Conservation (phyloP, 2,329 filamentous ascomycete species). For the Aspergillus ibericus region DNA sequence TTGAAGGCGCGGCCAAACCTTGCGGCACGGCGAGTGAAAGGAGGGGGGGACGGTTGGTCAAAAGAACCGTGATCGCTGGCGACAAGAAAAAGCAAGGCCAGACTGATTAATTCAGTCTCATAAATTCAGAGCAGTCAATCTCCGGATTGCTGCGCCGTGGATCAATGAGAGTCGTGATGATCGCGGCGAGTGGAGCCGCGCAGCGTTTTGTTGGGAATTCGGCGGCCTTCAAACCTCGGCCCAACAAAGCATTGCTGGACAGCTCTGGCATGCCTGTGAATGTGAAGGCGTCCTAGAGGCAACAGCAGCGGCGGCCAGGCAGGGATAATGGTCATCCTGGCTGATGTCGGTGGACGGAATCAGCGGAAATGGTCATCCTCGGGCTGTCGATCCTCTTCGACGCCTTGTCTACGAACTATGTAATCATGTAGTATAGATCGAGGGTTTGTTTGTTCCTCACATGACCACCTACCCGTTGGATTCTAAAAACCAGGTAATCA, state of each 20-base stretch:
- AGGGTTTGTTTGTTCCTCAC: too few species aligned
- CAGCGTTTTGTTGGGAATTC: conserved; percentile 18
- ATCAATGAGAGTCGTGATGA: conserved; percentile 4
- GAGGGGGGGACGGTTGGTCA: not conserved
- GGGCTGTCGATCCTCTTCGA: too few species aligned
- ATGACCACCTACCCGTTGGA: not conserved
- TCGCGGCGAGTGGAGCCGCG: conserved; percentile 14
- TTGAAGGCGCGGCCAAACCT: conserved; percentile 3
- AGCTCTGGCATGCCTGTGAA: conserved; percentile 9
- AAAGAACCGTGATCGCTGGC: not conserved
- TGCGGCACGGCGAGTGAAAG: not conserved
- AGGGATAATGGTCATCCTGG: too few species aligned
- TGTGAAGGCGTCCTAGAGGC: too few species aligned
- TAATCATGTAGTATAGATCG: too few species aligned
- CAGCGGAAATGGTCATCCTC: too few species aligned
- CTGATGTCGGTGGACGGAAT: not conserved
- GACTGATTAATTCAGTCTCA: not conserved
- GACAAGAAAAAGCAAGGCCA: not conserved
- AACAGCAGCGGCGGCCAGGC: too few species aligned
- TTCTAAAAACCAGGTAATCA: not conserved
- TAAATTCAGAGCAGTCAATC: not conserved
- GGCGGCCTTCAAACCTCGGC: conserved; percentile 13
- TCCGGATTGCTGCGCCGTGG: not conserved
- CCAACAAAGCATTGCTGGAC: conserved; percentile 11
- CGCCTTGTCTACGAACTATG: too few species aligned